These are phyloP conservation scores for Candida broadrunensis DNA, from an alignment of 805 yeast species.

Conservation along the genomic window DNA sequence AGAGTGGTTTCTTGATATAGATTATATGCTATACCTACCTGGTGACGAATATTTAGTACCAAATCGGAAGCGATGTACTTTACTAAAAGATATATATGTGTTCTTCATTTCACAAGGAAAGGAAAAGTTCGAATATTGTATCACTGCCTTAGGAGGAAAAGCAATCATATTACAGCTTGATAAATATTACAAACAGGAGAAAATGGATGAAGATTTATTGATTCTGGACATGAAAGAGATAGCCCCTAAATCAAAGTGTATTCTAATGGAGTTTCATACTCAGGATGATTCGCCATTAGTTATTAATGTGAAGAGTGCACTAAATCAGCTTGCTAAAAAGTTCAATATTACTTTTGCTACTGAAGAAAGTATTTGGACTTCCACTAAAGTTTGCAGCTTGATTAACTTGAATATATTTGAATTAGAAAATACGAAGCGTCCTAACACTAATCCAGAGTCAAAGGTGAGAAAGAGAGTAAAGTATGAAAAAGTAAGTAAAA, in stretches of 20 bases:
- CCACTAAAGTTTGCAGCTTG: not conserved
- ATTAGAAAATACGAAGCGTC: constrained; percentile 1
- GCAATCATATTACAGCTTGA: not conserved
- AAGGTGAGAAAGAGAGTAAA: constrained; percentile 27
- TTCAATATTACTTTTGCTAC: not conserved
- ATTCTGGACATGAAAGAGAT: constrained; percentile 1
- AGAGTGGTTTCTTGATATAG: constrained; percentile 19
- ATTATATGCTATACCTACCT: constrained; percentile 12
- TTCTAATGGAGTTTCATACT: constrained; percentile 1
- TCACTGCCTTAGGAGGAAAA: constrained; percentile 12
- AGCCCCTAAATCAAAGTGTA: not conserved
- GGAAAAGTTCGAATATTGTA: constrained; percentile 10
- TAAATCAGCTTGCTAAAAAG: not conserved
- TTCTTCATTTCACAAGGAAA: constrained; percentile 3
- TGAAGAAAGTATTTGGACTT: not conserved
- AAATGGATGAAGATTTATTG: constrained; percentile 2
- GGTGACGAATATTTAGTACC: constrained; percentile 10
- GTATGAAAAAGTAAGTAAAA: constrained; percentile 27
- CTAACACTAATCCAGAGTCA: constrained; percentile 3
- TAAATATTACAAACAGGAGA: constrained; percentile 1
- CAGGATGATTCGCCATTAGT: not conserved
- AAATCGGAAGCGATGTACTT: constrained; percentile 7
- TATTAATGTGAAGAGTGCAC: not conserved
- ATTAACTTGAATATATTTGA: not conserved
- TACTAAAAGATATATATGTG: constrained; percentile 13